phyloP scores from a whole-genome alignment of 2,329 filamentous ascomycete genomes.

The Exutisphaerella laricina region DNA sequence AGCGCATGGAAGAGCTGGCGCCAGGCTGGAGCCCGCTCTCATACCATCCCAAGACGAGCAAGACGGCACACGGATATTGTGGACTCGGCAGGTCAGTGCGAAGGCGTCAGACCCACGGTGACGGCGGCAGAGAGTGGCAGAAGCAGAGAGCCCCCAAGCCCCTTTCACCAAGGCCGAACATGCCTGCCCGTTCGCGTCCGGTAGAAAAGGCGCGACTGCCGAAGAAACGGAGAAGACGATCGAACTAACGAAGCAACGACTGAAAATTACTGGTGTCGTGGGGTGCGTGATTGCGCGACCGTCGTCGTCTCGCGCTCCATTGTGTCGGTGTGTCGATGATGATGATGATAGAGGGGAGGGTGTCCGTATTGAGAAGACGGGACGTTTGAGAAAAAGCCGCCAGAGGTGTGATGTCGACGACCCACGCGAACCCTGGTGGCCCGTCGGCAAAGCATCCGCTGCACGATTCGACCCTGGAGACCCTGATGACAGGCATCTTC shows the following conservation, averaged over 20 bases:
- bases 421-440: too few relatives aligned
- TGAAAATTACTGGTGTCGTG: too few relatives aligned
- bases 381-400: slow-evolving; percentile 1
- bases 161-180: neutral
- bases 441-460: neutral
- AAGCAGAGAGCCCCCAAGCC: neutral
- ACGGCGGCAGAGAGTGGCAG: too few relatives aligned
- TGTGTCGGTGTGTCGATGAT: slow-evolving; percentile 2
- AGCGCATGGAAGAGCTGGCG: neutral
- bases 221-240: too few relatives aligned
- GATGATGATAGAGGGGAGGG: neutral
- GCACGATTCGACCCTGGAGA: neutral
- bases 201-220: neutral
- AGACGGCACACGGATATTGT: neutral
- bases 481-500: too few relatives aligned
- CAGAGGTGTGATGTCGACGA: too few relatives aligned
- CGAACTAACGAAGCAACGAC: too few relatives aligned
- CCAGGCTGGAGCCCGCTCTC: neutral
- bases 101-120: neutral
- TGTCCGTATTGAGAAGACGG: too few relatives aligned
- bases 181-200: neutral
- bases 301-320: too few relatives aligned
- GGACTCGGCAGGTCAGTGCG: slow-evolving; percentile 1
- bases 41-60: slow-evolving; percentile 1
- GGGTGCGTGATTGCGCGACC: too few relatives aligned